Percentiles rank a stretch among this genome's conserved stretches.
phyloP scores from a whole-genome alignment of 805 yeast species.

The Yarrowia porcina region DNA sequence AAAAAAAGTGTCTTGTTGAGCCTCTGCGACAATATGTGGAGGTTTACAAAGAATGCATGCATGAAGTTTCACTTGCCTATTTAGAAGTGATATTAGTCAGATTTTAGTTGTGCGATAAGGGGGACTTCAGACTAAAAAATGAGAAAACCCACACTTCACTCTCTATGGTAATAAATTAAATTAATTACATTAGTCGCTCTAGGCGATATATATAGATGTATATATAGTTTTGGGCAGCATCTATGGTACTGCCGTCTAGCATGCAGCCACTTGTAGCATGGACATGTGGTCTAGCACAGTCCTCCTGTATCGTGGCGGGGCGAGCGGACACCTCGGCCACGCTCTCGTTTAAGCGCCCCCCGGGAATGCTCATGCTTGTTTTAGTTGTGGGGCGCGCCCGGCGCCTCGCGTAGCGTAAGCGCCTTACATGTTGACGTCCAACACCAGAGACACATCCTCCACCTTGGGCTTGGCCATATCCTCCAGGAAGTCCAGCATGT shows the following conservation, averaged over 20 bases:
- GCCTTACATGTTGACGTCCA: conserved; percentile 56
- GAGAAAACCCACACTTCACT: too few relatives aligned
- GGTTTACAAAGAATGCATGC: not conserved
- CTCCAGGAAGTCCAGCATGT: conserved; percentile 83
- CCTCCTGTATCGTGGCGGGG: not conserved
- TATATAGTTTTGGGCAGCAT: not conserved
- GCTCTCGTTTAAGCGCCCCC: not conserved
- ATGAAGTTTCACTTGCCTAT: too few relatives aligned
- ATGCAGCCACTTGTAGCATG: not conserved
- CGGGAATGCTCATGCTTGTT: not conserved
- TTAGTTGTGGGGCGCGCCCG: not conserved
- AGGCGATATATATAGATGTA: conserved; percentile 12
- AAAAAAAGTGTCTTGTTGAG: too few relatives aligned
- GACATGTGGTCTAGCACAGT: too few relatives aligned
- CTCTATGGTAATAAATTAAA: conserved; percentile 10
- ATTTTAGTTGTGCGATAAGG: too few relatives aligned
- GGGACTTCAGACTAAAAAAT: too few relatives aligned
- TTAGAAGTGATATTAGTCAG: too few relatives aligned
- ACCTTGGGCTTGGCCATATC: conserved; percentile 73
- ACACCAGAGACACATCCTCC: conserved; percentile 78
- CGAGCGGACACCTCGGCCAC: not conserved
- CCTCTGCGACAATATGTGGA: not conserved
- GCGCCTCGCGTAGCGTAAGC: too few relatives aligned
- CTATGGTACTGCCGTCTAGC: not conserved
- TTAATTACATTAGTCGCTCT: conserved; percentile 15